A percentile compares a stretch with the other conserved stretches of the same genome.
Evolutionary conservation across 2,329 filamentous ascomycete genomes (phyloP).

Genomic region (Claviceps citrina): DNA sequence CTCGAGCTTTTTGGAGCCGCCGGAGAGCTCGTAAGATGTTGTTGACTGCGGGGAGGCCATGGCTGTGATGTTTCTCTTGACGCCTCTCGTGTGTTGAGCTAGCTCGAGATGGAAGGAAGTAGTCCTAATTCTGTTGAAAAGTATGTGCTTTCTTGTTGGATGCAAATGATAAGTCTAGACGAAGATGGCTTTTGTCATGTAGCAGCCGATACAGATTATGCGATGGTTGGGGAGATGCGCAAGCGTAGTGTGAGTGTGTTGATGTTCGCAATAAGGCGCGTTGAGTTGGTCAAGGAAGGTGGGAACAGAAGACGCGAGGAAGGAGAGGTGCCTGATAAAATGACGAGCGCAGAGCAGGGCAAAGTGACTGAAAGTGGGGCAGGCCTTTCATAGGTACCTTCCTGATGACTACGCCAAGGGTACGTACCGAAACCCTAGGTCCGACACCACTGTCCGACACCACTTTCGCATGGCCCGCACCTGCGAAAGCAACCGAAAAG

Average conservation of each 20-base stretch:
- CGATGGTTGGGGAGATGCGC: not conserved
- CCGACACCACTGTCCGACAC: no score
- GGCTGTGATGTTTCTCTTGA: not conserved
- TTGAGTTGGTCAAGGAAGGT: constrained; percentile 1
- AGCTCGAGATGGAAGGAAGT: not conserved
- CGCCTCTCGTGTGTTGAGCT: not conserved
- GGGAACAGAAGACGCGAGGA: not conserved
- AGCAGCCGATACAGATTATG: not conserved
- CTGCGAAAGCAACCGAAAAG: no score
- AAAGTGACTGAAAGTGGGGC: not conserved
- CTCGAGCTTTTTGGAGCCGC: constrained; percentile 41
- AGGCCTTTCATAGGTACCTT: no score
- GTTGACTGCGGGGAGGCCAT: constrained; percentile 46
- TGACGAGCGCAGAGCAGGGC: not conserved
- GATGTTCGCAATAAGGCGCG: constrained; percentile 2
- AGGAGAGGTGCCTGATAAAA: not conserved
- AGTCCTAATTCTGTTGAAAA: constrained; percentile 2
- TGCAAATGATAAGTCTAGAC: not conserved
- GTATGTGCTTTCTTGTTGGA: constrained; percentile 1
- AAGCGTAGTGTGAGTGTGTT: not conserved
- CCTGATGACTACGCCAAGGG: no score
- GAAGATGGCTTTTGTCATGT: not conserved
- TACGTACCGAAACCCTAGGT: no score
- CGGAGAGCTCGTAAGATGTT: constrained; percentile 25
- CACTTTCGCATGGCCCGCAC: no score